phyloP scores from a whole-genome alignment of 495 filamentous ascomycete species.

The Podospora anserina region DNA sequence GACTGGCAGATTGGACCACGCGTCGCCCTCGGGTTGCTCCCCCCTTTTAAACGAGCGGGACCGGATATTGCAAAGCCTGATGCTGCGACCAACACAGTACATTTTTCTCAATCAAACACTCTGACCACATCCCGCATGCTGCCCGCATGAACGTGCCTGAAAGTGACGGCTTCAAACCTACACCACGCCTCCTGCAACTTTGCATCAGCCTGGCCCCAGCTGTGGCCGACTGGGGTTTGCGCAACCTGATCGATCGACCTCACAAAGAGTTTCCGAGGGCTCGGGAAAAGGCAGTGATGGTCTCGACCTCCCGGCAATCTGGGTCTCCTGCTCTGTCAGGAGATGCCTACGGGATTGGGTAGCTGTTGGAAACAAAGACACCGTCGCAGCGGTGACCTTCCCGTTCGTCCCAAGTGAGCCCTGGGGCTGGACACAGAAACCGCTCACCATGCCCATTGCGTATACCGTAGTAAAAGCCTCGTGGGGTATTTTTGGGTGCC shows the following conservation, averaged over 20 bases:
- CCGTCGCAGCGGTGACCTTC: not conserved
- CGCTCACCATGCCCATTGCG: not conserved
- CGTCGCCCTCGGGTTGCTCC: not conserved
- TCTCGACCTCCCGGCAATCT: not conserved
- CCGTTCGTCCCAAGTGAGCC: not conserved
- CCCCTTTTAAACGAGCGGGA: constrained; percentile 5
- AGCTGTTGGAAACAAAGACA: not conserved
- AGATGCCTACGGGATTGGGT: not conserved
- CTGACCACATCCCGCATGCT: not conserved
- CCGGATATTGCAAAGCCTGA: not conserved
- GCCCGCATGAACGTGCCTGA: not conserved
- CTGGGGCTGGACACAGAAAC: not conserved
- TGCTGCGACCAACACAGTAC: not conserved
- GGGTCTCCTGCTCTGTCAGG: not conserved
- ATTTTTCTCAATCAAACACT: not conserved
- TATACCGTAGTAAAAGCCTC: not conserved
- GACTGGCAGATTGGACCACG: not conserved
- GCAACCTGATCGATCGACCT: not conserved
- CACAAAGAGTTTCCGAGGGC: not conserved
- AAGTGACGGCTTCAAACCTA: not conserved
- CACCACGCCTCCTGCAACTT: not conserved
- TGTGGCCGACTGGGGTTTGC: not conserved
- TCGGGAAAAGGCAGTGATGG: not conserved
- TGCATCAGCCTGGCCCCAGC: not conserved
- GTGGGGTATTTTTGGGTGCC: not conserved